Conservation (phyloP, 2,329 filamentous ascomycete genomes). For the Aureobasidium pullulans region DNA sequence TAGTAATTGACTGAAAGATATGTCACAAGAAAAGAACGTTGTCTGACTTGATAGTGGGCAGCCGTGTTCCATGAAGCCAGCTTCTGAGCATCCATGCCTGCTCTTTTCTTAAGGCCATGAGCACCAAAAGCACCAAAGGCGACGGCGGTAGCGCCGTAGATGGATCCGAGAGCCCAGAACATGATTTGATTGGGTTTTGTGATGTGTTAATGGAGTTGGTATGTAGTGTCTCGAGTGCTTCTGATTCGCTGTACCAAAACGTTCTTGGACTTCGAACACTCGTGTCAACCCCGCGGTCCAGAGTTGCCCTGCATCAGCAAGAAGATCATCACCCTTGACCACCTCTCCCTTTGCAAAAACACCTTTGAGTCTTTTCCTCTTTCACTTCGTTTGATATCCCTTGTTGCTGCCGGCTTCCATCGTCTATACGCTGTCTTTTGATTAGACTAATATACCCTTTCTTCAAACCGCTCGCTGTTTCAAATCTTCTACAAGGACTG, state of each 20-base stretch:
- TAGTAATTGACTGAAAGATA: neutral
- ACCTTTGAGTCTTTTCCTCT: neutral
- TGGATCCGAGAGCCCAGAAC: slow-evolving; percentile 54
- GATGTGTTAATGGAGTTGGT: neutral
- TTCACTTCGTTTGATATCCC: neutral
- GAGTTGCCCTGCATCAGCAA: neutral
- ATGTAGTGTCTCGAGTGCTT: neutral
- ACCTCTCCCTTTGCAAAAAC: neutral
- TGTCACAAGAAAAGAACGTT: neutral
- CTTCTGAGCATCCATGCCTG: slow-evolving; percentile 48
- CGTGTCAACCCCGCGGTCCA: neutral
- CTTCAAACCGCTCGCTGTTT: slow-evolving; percentile 7
- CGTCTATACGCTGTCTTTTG: neutral
- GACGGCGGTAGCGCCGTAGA: slow-evolving; percentile 56
- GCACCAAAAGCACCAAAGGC: slow-evolving; percentile 60
- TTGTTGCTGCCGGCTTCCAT: neutral
- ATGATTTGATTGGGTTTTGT: neutral
- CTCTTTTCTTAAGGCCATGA: slow-evolving; percentile 56
- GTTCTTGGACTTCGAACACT: neutral
- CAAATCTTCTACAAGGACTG: slow-evolving; percentile 3
- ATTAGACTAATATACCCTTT: slow-evolving; percentile 1
- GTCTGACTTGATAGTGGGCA: slow-evolving; percentile 57
- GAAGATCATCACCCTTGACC: neutral
- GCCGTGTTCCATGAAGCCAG: slow-evolving; percentile 57
- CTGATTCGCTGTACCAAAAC: neutral